These are phyloP conservation scores for Trapa bicornis DNA, from an alignment of 345 rosid species.

Conservation along the genomic window DNA sequence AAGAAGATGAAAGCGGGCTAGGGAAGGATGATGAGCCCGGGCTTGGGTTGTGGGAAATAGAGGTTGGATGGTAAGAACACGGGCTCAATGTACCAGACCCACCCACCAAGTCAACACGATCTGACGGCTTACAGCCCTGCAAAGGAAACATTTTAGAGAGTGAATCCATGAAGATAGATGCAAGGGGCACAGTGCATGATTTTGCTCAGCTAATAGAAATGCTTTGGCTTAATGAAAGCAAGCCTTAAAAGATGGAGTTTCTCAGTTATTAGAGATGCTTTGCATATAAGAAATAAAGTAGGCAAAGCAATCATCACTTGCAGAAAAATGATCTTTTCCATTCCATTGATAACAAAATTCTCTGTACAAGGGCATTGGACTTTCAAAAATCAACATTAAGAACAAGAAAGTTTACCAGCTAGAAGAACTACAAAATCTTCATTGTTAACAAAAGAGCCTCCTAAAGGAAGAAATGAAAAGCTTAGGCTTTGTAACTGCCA, in stretches of 20 bases:
- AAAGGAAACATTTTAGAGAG: background rate
- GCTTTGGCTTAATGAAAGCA: background rate
- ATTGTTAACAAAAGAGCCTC: background rate
- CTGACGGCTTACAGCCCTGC: slow-evolving; percentile 82
- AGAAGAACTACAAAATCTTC: background rate
- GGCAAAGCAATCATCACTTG: background rate
- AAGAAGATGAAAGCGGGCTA: slow-evolving; percentile 70
- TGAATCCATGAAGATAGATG: background rate
- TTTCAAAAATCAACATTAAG: background rate
- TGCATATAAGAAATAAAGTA: no score
- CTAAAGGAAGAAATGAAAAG: background rate
- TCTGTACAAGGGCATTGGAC: background rate
- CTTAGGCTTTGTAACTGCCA: no score
- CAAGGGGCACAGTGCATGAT: background rate
- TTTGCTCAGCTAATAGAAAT: background rate
- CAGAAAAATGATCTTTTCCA: background rate
- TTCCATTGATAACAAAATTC: background rate
- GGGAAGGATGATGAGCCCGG: slow-evolving; percentile 78
- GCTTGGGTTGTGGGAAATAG: slow-evolving; percentile 71
- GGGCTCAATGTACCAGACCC: slow-evolving; percentile 75
- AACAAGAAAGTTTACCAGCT: background rate
- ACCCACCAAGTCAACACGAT: slow-evolving; percentile 58
- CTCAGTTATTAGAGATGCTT: no score
- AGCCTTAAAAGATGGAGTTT: background rate
- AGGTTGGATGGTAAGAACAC: slow-evolving; percentile 73